Conservation (phyloP, 176 grass and related monocot genomes). For the Ampelocalamus luodianensis region DNA sequence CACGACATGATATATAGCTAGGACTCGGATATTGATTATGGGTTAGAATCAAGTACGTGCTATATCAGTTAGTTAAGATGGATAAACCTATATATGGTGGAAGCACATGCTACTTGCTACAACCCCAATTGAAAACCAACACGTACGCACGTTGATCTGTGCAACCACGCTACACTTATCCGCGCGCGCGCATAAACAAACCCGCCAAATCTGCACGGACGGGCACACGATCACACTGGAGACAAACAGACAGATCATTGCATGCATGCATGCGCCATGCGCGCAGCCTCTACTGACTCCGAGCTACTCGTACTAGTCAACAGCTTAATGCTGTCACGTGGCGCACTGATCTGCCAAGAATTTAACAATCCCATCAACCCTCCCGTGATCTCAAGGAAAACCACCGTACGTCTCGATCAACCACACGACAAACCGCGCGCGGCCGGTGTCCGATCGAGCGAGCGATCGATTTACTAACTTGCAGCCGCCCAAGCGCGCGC, state of each 20-base stretch:
- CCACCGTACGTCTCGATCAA: background rate
- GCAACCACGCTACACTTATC: constrained; percentile 1
- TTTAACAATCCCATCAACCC: background rate
- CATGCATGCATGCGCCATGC: background rate
- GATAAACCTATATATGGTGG: constrained; percentile 10
- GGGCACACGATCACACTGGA: background rate
- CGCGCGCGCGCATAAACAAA: constrained; percentile 19
- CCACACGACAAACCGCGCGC: background rate
- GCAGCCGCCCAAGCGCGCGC: background rate
- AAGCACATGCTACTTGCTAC: constrained; percentile 35
- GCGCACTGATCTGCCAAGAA: background rate
- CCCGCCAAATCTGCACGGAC: background rate
- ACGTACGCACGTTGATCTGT: constrained; percentile 24
- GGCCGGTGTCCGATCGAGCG: background rate
- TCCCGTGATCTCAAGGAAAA: background rate
- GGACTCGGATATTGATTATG: background rate
- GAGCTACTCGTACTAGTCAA: background rate
- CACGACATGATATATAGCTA: background rate
- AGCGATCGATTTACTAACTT: background rate
- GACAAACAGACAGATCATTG: background rate
- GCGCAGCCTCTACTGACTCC: background rate
- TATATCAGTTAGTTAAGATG: background rate
- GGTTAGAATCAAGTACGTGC: background rate
- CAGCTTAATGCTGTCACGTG: background rate
- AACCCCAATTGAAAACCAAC: constrained; percentile 15